These are phyloP conservation scores for Apiotrichum gracile DNA, from an alignment of 1,284 basidiomycete species.

Conservation along the genomic window DNA sequence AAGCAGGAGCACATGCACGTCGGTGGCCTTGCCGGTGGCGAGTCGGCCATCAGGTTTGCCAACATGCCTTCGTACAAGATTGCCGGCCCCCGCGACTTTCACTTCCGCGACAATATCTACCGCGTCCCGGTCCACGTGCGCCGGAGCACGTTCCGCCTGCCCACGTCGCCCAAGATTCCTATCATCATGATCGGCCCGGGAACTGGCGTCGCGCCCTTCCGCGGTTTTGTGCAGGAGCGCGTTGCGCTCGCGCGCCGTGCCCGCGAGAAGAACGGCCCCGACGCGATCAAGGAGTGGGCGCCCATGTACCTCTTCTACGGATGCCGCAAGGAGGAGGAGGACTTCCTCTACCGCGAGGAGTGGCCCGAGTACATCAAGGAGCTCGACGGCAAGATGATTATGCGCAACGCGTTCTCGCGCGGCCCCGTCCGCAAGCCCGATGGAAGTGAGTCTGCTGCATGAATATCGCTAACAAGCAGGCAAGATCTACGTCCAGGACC, in stretches of 20 bases:
- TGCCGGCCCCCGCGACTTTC: slow-evolving; percentile 79
- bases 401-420: slow-evolving; percentile 84
- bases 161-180: slow-evolving; percentile 94
- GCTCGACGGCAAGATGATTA: slow-evolving; percentile 81
- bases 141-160: slow-evolving; percentile 90
- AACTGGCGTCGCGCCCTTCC: slow-evolving; percentile 97
- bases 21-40: slow-evolving; percentile 13
- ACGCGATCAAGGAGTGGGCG: slow-evolving; percentile 92
- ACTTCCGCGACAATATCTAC: slow-evolving; percentile 58
- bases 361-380: slow-evolving; percentile 83
- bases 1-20: not conserved
- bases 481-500: slow-evolving; percentile 97
- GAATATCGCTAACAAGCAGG: not conserved
- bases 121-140: slow-evolving; percentile 90
- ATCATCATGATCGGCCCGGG: slow-evolving; percentile 99
- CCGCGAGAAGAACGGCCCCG: slow-evolving; percentile 80
- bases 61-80: slow-evolving; percentile 68
- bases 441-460: slow-evolving; percentile 47
- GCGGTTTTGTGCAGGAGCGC: slow-evolving; percentile 95
- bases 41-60: slow-evolving; percentile 9
- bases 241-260: slow-evolving; percentile 89
- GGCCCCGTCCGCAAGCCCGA: slow-evolving; percentile 72
- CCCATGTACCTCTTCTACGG: slow-evolving; percentile 92
- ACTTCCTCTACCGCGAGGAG: slow-evolving; percentile 91
- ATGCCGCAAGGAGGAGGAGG: slow-evolving; percentile 76